Conservation (phyloP, 2,329 filamentous ascomycete species). For the Dissoconium aciculare region DNA sequence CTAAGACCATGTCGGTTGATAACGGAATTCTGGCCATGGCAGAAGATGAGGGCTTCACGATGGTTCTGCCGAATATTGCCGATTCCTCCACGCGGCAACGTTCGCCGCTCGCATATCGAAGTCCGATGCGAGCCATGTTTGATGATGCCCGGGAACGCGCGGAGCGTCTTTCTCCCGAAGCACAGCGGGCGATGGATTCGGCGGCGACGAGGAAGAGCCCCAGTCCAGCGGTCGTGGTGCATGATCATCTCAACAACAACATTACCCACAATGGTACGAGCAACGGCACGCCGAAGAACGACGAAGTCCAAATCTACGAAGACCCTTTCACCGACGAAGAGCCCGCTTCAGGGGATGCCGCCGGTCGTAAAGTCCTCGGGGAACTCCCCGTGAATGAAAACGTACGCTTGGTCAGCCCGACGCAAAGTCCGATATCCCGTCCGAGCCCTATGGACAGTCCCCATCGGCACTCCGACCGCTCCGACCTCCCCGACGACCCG, state of each 20-base stretch:
- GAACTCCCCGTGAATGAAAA: conserved; percentile 38
- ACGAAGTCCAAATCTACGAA: conserved; percentile 39
- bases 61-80: conserved; percentile 32
- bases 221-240: too few species aligned
- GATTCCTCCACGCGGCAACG: conserved; percentile 13
- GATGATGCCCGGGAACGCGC: conserved; percentile 17
- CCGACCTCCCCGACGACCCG: conserved; percentile 3
- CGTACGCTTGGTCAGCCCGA: conserved; percentile 18
- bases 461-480: conserved; percentile 9
- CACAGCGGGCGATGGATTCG: conserved; percentile 3
- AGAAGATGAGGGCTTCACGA: conserved; percentile 35
- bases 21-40: conserved; percentile 22
- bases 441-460: conserved; percentile 20
- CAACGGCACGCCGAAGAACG: conserved; percentile 18
- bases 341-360: conserved; percentile 13
- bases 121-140: conserved; percentile 22
- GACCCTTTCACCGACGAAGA: conserved; percentile 34
- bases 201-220: not conserved
- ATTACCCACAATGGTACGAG: too few species aligned
- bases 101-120: conserved; percentile 19
- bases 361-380: conserved; percentile 32
- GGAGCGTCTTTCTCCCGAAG: conserved; percentile 14
- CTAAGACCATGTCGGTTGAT: conserved; percentile 28
- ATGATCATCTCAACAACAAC: too few species aligned
- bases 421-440: conserved; percentile 17